Evolutionary conservation across 495 filamentous ascomycete genomes (phyloP).

Genomic region (Amphirosellinia nigrospora): DNA sequence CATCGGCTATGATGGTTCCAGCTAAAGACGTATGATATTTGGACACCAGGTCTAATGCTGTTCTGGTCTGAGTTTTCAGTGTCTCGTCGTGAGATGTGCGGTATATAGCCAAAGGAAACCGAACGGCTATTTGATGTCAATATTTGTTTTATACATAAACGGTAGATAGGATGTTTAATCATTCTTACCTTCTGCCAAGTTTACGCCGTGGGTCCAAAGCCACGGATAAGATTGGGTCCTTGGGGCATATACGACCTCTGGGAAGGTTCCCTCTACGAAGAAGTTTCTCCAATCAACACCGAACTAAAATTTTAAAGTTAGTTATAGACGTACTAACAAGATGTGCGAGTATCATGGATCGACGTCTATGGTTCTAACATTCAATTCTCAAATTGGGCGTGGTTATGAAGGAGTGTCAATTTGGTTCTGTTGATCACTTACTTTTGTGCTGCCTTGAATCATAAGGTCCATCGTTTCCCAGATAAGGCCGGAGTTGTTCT

Average conservation of each 20-base stretch:
- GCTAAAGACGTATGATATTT: slow-evolving; percentile 43
- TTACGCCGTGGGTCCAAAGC: slow-evolving; percentile 40
- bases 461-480: slow-evolving; percentile 46
- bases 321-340: background rate
- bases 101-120: slow-evolving; percentile 40
- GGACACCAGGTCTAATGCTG: slow-evolving; percentile 36
- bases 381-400: background rate
- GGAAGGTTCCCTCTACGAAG: slow-evolving; percentile 40
- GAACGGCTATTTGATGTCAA: slow-evolving; percentile 28
- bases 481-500: slow-evolving; percentile 39
- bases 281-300: slow-evolving; percentile 48
- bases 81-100: slow-evolving; percentile 40
- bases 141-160: background rate
- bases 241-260: slow-evolving; percentile 39
- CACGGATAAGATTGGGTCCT: slow-evolving; percentile 30
- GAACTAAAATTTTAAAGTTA: slow-evolving; percentile 41
- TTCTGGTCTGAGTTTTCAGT: slow-evolving; percentile 37
- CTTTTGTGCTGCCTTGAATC: slow-evolving; percentile 37
- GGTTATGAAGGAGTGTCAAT: background rate
- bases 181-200: slow-evolving; percentile 41
- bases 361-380: background rate
- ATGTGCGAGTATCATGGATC: background rate
- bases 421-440: background rate
- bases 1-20: slow-evolving; percentile 42
- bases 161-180: background rate